phyloP scores from a whole-genome alignment of 768 basidiomycete species.

The Mycena indigotica region DNA sequence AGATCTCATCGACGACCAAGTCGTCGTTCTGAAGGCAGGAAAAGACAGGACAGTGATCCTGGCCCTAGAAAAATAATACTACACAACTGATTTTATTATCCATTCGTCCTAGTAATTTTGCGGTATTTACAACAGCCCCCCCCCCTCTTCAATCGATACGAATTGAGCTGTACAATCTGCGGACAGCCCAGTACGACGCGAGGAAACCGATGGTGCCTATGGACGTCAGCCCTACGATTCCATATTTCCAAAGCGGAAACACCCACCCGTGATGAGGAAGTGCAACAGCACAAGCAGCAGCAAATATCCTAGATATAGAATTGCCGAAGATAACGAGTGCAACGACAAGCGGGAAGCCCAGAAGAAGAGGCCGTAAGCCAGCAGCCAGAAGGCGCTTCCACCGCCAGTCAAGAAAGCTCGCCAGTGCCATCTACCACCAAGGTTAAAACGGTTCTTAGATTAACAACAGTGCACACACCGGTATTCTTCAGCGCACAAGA shows the following conservation, averaged over 20 bases:
- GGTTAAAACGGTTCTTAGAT: conserved; percentile 3
- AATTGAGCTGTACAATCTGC: conserved; percentile 79
- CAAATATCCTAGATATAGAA: conserved; percentile 90
- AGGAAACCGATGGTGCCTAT: conserved; percentile 89
- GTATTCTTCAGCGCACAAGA: conserved; percentile 93
- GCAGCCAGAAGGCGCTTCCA: conserved; percentile 89
- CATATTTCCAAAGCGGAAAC: neutral
- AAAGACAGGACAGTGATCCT: conserved; percentile 71
- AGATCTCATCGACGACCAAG: conserved; percentile 60
- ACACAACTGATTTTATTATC: neutral
- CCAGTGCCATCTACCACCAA: conserved; percentile 89
- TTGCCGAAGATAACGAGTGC: conserved; percentile 75
- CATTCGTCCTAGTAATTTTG: neutral
- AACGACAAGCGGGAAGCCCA: conserved; percentile 87
- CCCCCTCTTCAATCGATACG: conserved; percentile 60
- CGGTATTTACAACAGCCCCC: neutral
- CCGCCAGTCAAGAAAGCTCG: conserved; percentile 90
- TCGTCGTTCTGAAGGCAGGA: conserved; percentile 73
- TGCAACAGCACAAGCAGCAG: conserved; percentile 79
- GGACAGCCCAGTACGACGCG: conserved; percentile 88
- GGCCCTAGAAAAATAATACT: conserved; percentile 28
- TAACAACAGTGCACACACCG: conserved; percentile 47
- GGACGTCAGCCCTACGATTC: conserved; percentile 5
- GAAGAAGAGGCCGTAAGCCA: conserved; percentile 87
- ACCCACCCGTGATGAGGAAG: conserved; percentile 83